Evolutionary conservation across 2,329 filamentous ascomycete species (phyloP).

Genomic region (Seiridium unicorne): DNA sequence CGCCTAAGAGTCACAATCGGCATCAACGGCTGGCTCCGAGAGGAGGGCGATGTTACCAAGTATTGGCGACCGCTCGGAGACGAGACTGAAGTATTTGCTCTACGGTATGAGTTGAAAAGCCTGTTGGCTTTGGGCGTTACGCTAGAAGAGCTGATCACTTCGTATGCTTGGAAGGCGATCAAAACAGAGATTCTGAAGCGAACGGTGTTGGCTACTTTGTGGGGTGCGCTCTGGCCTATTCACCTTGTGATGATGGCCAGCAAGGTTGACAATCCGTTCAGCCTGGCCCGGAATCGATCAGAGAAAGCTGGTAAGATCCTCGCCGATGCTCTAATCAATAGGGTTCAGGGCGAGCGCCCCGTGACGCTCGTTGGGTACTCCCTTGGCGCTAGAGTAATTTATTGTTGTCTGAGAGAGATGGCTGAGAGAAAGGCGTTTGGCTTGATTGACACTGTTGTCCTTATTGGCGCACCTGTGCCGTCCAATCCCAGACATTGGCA

Average conservation of each 20-base stretch:
- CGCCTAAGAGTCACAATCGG: slow-evolving; percentile 80
- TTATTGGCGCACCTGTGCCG: slow-evolving; percentile 80
- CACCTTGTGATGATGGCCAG: slow-evolving; percentile 64
- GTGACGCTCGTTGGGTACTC: slow-evolving; percentile 68
- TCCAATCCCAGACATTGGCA: slow-evolving; percentile 63
- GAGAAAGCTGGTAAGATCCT: slow-evolving; percentile 77
- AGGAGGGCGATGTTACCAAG: slow-evolving; percentile 70
- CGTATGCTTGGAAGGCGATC: slow-evolving; percentile 72
- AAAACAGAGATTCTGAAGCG: slow-evolving; percentile 73
- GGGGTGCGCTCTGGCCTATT: slow-evolving; percentile 69
- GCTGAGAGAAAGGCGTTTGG: slow-evolving; percentile 68
- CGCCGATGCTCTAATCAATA: slow-evolving; percentile 66
- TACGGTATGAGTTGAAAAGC: slow-evolving; percentile 79
- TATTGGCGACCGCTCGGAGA: slow-evolving; percentile 76
- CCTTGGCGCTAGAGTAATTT: slow-evolving; percentile 66
- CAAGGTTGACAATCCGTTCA: slow-evolving; percentile 80
- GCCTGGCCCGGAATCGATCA: slow-evolving; percentile 70
- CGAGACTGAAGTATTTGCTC: slow-evolving; percentile 76
- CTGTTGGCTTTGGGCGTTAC: slow-evolving; percentile 74
- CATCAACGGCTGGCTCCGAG: slow-evolving; percentile 81
- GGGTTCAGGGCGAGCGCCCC: slow-evolving; percentile 66
- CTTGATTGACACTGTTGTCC: slow-evolving; percentile 58
- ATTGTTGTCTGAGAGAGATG: slow-evolving; percentile 61
- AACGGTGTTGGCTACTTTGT: slow-evolving; percentile 66
- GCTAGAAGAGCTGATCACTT: slow-evolving; percentile 69